These are phyloP conservation scores for Cutaneotrichosporon daszewskae DNA, from an alignment of 1,284 basidiomycete species.

Conservation along the genomic window DNA sequence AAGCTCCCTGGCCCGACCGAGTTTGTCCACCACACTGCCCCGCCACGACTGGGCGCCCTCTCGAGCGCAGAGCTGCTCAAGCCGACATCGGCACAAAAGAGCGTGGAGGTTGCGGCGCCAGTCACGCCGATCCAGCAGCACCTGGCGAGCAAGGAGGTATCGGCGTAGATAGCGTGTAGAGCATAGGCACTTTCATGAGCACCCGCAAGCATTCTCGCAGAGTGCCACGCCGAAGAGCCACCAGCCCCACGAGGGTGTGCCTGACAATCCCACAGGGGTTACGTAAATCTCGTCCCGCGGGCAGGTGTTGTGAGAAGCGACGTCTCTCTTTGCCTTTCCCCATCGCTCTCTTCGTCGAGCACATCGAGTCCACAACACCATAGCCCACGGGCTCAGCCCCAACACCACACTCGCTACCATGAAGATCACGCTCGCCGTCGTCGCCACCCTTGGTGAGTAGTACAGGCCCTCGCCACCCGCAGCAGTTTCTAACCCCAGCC, in stretches of 20 bases:
- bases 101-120: not conserved
- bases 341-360: too few relatives aligned
- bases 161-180: too few relatives aligned
- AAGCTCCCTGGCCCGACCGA: conserved; percentile 87
- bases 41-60: conserved; percentile 67
- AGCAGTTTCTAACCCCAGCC: not conserved
- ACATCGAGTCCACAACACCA: conserved; percentile 14
- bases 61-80: conserved; percentile 23
- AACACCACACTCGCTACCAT: conserved; percentile 9
- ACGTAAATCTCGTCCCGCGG: too few relatives aligned
- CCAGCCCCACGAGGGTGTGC: too few relatives aligned
- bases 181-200: too few relatives aligned
- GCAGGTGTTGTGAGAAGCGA: too few relatives aligned
- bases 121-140: conserved; percentile 6
- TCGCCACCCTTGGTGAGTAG: conserved; percentile 6
- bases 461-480: not conserved
- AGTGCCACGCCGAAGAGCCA: too few relatives aligned
- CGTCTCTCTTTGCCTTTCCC: too few relatives aligned
- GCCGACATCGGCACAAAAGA: conserved; percentile 25
- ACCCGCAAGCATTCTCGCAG: too few relatives aligned
- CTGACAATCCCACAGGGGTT: too few relatives aligned
- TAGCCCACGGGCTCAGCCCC: conserved; percentile 10
- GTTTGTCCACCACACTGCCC: conserved; percentile 67
- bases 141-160: conserved; percentile 1
- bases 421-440: conserved; percentile 11